Conservation (phyloP, 2,329 filamentous ascomycete species). For the Epichloe coenophiala region DNA sequence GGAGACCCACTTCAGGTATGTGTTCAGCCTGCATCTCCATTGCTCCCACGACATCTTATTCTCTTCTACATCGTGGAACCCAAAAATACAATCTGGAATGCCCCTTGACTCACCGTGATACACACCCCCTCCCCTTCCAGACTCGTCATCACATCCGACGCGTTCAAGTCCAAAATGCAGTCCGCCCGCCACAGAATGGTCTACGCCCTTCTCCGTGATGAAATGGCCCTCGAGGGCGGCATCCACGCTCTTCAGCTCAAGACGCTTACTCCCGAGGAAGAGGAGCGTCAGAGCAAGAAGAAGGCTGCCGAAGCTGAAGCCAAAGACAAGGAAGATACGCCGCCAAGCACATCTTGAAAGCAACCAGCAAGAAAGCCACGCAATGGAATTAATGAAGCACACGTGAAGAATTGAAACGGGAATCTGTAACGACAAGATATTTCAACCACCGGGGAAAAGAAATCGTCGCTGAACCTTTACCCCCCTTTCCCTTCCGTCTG, state of each 20-base stretch:
- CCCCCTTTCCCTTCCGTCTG: background rate
- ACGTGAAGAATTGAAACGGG: background rate
- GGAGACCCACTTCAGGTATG: slow-evolving; percentile 75
- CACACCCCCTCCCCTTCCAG: slow-evolving; percentile 21
- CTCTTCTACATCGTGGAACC: no score
- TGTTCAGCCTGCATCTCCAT: background rate
- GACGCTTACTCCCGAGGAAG: slow-evolving; percentile 81
- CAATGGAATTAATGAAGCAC: slow-evolving; percentile 1
- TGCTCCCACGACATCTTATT: background rate
- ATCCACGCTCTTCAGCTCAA: slow-evolving; percentile 87
- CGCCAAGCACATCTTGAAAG: background rate
- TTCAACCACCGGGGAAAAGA: background rate
- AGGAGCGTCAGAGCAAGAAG: slow-evolving; percentile 41
- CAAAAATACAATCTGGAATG: no score
- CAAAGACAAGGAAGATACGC: slow-evolving; percentile 3
- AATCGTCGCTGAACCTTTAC: background rate
- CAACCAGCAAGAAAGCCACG: background rate
- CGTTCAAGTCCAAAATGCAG: slow-evolving; percentile 73
- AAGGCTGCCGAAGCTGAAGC: slow-evolving; percentile 20
- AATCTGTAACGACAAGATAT: background rate
- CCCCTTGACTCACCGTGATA: slow-evolving; percentile 1
- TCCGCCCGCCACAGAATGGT: slow-evolving; percentile 83
- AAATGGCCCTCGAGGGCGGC: slow-evolving; percentile 74
- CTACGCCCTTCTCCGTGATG: slow-evolving; percentile 75
- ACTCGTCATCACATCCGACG: slow-evolving; percentile 67